Percentiles rank a stretch among this genome's conserved stretches.
Conservation (phyloP, 768 basidiomycete species). For the Tricholoma sp. region DNA sequence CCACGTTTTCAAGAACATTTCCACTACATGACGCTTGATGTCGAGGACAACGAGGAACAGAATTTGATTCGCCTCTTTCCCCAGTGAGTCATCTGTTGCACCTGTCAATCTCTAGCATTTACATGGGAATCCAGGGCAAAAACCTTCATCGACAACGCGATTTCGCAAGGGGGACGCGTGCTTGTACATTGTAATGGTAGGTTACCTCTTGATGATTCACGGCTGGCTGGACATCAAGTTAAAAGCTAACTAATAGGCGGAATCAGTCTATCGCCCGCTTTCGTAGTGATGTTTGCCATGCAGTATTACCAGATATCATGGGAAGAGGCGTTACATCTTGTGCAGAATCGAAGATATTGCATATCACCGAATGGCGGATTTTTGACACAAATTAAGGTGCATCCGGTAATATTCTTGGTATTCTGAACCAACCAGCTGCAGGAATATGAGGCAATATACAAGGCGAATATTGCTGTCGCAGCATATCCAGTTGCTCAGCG, state of each 20-base stretch:
- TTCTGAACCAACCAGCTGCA: constrained; percentile 23
- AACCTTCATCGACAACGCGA: constrained; percentile 67
- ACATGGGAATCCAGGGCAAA: constrained; percentile 50
- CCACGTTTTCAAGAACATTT: constrained; percentile 82
- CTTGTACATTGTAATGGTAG: constrained; percentile 87
- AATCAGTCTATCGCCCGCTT: constrained; percentile 81
- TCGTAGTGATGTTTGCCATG: constrained; percentile 94
- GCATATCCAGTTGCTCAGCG: constrained; percentile 46
- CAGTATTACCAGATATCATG: constrained; percentile 73
- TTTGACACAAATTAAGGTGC: constrained; percentile 85
- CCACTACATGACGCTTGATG: constrained; percentile 74
- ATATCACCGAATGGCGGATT: constrained; percentile 92
- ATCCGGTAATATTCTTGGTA: constrained; percentile 6
- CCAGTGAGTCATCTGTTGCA: constrained; percentile 40
- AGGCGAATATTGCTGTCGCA: constrained; percentile 66
- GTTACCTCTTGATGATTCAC: constrained; percentile 13
- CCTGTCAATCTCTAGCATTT: not conserved
- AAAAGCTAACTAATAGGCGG: constrained; percentile 48
- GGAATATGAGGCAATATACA: constrained; percentile 94
- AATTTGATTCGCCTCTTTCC: constrained; percentile 91
- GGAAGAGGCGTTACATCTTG: constrained; percentile 85
- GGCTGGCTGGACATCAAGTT: not conserved
- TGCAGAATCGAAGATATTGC: constrained; percentile 89
- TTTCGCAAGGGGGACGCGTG: constrained; percentile 60
- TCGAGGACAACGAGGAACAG: constrained; percentile 91